Base-by-base conservation (phyloP, 306 rosid genomes). In the Crataegus laevigata region DNA sequence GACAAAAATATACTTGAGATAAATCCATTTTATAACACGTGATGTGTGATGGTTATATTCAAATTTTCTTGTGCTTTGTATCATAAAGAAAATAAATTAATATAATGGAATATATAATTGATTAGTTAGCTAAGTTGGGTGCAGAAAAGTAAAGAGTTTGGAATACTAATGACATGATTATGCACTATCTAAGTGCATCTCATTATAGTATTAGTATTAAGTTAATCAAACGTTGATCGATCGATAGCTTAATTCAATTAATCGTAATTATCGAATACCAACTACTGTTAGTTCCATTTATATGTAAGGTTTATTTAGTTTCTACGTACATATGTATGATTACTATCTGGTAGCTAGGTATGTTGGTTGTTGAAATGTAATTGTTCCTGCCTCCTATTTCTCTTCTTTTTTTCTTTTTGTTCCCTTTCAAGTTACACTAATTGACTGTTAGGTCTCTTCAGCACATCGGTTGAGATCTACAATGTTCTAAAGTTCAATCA, bases 341-440 rank as follows among this genome's bases (percentile, higher is more conserved):
- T 66, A 71, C 54, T 50, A 17, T 50, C 54, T 50, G 84, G 82
- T 90, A 69, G 77, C 43, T 75, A 32, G 87, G 89, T 76, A 70
- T 80, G 86, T 78, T 87, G 91, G 93, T 83, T 80, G 96, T 90
- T 90, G 87, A 77, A 88, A 85, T 83, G 84, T 80, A 83, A 83
- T 80, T 79, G 84, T 81, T 77, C 76, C 42, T 18, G 68, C 68
- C 19, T 61, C 58, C 74, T 40, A 29, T 66, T 67, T 72, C 70
- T 24, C 60, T 59, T 61, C 12, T 42, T 28, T 32, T n/a, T 43
- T 63, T 63, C 66, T 78, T 52, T 79, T 75, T 85, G 93, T 82
- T 84, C 92, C 96, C 90, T 84, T 88, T 82, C 64, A 81, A 84
- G 87, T 83, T 79, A 89, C 91, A 90, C 74, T 77, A 77, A 83